Evolutionary conservation across 2,329 filamentous ascomycete genomes (phyloP).

Genomic region (Malbranchea zuffiana): DNA sequence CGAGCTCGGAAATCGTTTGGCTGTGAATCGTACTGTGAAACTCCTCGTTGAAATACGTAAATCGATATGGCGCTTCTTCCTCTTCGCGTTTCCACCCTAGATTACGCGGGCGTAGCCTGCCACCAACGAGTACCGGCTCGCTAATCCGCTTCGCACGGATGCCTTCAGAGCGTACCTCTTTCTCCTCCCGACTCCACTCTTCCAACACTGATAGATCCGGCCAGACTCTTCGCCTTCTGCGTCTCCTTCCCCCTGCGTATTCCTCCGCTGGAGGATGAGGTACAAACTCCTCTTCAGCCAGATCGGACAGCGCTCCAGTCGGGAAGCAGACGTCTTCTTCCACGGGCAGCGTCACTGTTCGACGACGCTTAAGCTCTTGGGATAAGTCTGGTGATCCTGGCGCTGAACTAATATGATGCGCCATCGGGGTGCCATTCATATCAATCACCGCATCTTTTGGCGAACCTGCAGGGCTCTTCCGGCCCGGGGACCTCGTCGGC

Average conservation of each 20-base stretch:
- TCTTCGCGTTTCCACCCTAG: slow-evolving; percentile 75
- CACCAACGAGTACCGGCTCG: slow-evolving; percentile 85
- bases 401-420: slow-evolving; percentile 24
- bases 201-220: slow-evolving; percentile 75
- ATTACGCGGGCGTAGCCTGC: slow-evolving; percentile 69
- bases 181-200: slow-evolving; percentile 83
- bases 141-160: slow-evolving; percentile 82
- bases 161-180: slow-evolving; percentile 72
- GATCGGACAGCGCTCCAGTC: slow-evolving; percentile 63
- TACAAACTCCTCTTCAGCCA: slow-evolving; percentile 63
- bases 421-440: slow-evolving; percentile 28
- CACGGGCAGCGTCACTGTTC: slow-evolving; percentile 52
- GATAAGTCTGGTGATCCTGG: slow-evolving; percentile 32
- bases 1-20: slow-evolving; percentile 83
- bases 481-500: slow-evolving; percentile 27
- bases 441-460: slow-evolving; percentile 35
- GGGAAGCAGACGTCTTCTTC: slow-evolving; percentile 92
- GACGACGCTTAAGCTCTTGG: slow-evolving; percentile 38
- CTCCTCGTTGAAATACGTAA: slow-evolving; percentile 98
- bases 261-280: slow-evolving; percentile 39
- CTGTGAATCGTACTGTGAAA: slow-evolving; percentile 94
- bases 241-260: slow-evolving; percentile 32
- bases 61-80: slow-evolving; percentile 82
- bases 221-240: slow-evolving; percentile 64
- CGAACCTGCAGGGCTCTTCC: slow-evolving; percentile 16